Evolutionary conservation across 1,284 basidiomycete genomes (phyloP).

Genomic region (Ustilago crameri): DNA sequence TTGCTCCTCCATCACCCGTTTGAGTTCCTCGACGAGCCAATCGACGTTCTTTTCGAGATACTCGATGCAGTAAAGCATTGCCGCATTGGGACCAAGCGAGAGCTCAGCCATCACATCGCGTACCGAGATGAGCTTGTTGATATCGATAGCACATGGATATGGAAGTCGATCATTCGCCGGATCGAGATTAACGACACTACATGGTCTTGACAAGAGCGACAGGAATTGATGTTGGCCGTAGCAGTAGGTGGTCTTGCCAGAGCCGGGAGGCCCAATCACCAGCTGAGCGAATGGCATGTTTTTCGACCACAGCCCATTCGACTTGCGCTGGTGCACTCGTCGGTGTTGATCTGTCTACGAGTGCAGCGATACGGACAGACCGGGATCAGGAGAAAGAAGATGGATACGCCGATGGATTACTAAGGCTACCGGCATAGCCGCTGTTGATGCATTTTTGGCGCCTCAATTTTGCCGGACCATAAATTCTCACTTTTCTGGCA

Average conservation of each 20-base stretch:
- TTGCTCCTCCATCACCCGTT: conserved; percentile 60
- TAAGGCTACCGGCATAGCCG: background rate
- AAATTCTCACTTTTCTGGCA: background rate
- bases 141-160: conserved; percentile 89
- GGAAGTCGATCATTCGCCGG: conserved; percentile 90
- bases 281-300: conserved; percentile 57
- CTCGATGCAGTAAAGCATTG: conserved; percentile 96
- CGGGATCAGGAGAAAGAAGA: background rate
- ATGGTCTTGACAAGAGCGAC: conserved; percentile 83
- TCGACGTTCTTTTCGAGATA: conserved; percentile 95
- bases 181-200: conserved; percentile 92
- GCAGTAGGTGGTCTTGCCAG: conserved; percentile 66
- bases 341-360: conserved; percentile 1
- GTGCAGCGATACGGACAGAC: background rate
- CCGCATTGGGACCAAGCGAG: conserved; percentile 92
- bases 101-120: conserved; percentile 87
- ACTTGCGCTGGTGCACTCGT: background rate
- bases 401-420: background rate
- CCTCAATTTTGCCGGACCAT: conserved; percentile 5
- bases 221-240: conserved; percentile 74
- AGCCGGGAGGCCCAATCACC: conserved; percentile 62
- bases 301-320: conserved; percentile 1
- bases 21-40: conserved; percentile 81
- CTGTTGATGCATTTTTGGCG: conserved; percentile 3
- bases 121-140: conserved; percentile 86